These are phyloP conservation scores for Zasmidium angulare DNA, from an alignment of 2,329 filamentous ascomycete species.

Conservation along the genomic window DNA sequence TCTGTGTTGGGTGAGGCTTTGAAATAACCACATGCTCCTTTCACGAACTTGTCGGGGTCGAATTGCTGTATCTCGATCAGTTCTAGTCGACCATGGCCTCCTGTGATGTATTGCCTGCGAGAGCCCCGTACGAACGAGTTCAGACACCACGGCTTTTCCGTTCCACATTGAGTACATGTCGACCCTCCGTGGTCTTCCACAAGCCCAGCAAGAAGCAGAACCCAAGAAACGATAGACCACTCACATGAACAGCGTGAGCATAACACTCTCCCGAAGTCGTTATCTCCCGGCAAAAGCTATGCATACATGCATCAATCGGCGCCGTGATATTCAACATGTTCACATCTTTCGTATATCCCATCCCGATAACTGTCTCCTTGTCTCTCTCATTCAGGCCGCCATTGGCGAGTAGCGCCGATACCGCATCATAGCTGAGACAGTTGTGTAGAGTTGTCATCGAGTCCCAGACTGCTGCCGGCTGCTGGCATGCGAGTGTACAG, in stretches of 20 bases:
- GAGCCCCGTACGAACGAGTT: not conserved
- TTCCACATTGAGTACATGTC: too few species aligned
- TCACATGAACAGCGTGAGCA: not conserved
- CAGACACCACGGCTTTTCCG: not conserved
- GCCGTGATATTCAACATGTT: not conserved
- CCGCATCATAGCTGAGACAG: slow-evolving; percentile 8
- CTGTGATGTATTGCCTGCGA: too few species aligned
- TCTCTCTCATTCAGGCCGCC: not conserved
- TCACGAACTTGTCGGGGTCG: not conserved
- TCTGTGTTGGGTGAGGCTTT: slow-evolving; percentile 10
- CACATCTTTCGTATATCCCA: slow-evolving; percentile 4
- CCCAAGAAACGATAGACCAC: not conserved
- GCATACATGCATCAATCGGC: slow-evolving; percentile 6
- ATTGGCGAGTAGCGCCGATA: slow-evolving; percentile 2
- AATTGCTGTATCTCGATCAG: not conserved
- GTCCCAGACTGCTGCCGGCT: not conserved
- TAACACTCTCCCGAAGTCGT: not conserved
- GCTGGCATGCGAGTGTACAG: slow-evolving; percentile 3
- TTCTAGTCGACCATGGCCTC: not conserved
- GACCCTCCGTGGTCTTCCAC: too few species aligned
- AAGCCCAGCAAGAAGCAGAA: too few species aligned
- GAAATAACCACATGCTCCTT: slow-evolving; percentile 9
- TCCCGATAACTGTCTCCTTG: not conserved
- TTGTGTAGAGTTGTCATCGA: slow-evolving; percentile 9
- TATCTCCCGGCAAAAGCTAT: slow-evolving; percentile 4